Base-by-base conservation (phyloP, 148 eudicot genomes). In the Diospyros kaki region DNA sequence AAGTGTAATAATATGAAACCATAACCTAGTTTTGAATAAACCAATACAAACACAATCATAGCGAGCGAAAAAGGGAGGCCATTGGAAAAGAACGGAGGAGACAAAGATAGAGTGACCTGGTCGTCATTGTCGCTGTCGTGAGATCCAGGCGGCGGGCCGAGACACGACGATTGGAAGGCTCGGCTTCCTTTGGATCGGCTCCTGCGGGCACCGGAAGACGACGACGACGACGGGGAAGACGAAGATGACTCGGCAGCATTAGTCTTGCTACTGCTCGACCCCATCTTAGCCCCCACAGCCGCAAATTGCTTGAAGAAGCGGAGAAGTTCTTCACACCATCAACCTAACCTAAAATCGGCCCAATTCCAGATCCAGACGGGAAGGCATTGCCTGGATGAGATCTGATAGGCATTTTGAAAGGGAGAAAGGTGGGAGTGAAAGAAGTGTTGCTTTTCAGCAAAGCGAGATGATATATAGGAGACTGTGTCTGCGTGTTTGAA, bases 251-350 rank as follows among this genome's bases (percentile, higher is more conserved):
- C 58, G 73, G 85, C 72, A 38, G 82, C 81, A 79, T 73, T 79
- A 68, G 56, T 83, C 84, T 90, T 92, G 61, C 97, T 92, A 63
- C 78, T 83, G 18, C 86, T 75, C 77, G 92, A 84, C 58, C 97
- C 97, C 97, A 92, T 92, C 54, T 60, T 6, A 44, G 53, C 64
- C 15, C 71, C n/a, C 28, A 28, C 28, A 28, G 12, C 14, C 59
- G 5, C 41, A 4, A 11, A 58, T 2, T 64, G n/a, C 41, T 71
- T 44, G 15, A 17, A 41, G 56, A 51, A 71, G 17, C 48, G 18
- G 46, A n/a, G 4, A 15, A 15, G 2, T 56, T 39, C 18, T 17
- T 66, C 38, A 46, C 39, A 15, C 9, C 3, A 66, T 14, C 69
- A 12, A 66, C 18, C 50, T 0, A 9, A 66, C 3, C 43, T 8